Base-by-base conservation (phyloP, 768 basidiomycete genomes). In the Dacryopinax spathularia region DNA sequence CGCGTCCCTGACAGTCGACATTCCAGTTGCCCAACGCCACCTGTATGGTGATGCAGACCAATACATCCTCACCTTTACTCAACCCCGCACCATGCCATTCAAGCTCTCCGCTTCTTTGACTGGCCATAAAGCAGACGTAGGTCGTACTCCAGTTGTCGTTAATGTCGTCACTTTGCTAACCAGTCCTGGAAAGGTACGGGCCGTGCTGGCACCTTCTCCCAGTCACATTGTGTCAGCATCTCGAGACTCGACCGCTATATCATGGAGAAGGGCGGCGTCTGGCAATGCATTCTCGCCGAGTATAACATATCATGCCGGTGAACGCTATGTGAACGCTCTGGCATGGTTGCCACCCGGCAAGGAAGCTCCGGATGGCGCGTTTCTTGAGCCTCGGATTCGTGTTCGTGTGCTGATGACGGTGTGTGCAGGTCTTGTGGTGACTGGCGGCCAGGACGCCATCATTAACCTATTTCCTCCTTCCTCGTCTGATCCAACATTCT, bases 391-490 rank as follows among this genome's bases (percentile, higher is more conserved):
- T n/a, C 27, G 20, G 16, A n/a, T 15, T 22, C 15, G 18, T 29
- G 13, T 27, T 16, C 22, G 15, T 62, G 48, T 60, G 33, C 18
- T 48, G 65, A 27, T 59, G 1, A 16, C 63, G 61, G 60, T 60
- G 36, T 16, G 18, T n/a, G 63, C 69, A 93, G 94, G 91, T 36
- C 93, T 84, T 71, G 83, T 85, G 67, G 84, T 92, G 9, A 86
- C 91, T 10, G 95, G 91, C 16, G 90, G 91, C 0, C 90, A 94
- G 73, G 94, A 96, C 70, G 83, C 85, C 22, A 81, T 92, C 39
- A 83, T 98, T 75, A 91, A 92, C 67, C 77, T 92, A 16, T 98
- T 89, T 70, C 78, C 84, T 37, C 78, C 90, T 37, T 74, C 75
- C n/a, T 73, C 77, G 7, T 70, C 79, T 18, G 87, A 93, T 65